A percentile compares a stretch with the other conserved stretches of the same genome.
phyloP scores from a whole-genome alignment of 768 basidiomycete species.

The Phanerochaete sordida region DNA sequence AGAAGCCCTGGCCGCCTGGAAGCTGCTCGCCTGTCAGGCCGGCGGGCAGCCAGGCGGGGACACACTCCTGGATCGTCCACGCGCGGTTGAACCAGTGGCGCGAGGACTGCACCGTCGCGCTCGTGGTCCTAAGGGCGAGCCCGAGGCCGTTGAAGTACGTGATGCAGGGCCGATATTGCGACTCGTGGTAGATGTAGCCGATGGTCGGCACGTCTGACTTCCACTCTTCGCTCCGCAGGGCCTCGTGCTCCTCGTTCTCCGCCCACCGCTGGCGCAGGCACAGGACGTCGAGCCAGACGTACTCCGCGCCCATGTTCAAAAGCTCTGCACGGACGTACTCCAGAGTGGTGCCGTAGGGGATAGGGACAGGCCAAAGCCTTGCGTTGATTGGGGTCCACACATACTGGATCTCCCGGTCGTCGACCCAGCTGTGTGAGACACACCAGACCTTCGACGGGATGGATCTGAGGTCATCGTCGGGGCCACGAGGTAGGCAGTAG shows the following conservation, averaged over 20 bases:
- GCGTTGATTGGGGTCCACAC: background rate
- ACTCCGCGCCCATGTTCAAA: background rate
- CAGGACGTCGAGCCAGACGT: slow-evolving; percentile 2
- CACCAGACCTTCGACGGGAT: background rate
- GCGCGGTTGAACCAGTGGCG: slow-evolving; percentile 2
- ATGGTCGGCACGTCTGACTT: background rate
- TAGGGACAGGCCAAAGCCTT: background rate
- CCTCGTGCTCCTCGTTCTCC: background rate
- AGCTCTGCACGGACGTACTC: background rate
- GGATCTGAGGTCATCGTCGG: background rate
- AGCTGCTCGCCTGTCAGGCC: background rate
- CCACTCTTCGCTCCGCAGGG: background rate
- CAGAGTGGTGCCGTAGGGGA: background rate
- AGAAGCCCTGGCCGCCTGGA: background rate
- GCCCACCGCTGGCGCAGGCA: background rate
- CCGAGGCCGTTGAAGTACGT: slow-evolving; percentile 1
- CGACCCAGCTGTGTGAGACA: slow-evolving; percentile 3
- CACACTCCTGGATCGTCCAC: slow-evolving; percentile 7
- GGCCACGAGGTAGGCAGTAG: background rate
- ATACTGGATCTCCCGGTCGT: background rate
- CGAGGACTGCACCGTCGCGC: background rate
- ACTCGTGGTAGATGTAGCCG: slow-evolving; percentile 1
- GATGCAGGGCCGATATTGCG: background rate
- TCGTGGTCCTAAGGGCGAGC: background rate
- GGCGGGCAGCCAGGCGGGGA: background rate